A percentile compares a stretch with the other conserved stretches of the same genome.
These are phyloP conservation scores for Chloris gayana DNA, from an alignment of 176 grass and related monocot genomes.

Conservation along the genomic window DNA sequence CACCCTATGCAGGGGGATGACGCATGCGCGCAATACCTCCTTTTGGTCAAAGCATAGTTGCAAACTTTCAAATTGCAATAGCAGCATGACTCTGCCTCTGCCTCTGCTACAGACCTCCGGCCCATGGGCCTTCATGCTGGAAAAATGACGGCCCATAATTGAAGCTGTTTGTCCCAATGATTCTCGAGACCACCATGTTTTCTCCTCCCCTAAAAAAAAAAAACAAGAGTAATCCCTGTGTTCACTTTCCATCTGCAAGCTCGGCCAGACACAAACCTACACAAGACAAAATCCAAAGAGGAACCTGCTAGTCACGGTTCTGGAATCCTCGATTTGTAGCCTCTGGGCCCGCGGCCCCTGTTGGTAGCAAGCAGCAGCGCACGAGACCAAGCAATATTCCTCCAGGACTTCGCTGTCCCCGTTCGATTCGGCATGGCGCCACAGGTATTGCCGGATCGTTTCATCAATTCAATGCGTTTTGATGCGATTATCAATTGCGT, in stretches of 20 bases:
- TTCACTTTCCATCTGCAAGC: background rate
- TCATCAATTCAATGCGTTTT: background rate
- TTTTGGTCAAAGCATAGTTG: no score
- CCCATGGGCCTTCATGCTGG: no score
- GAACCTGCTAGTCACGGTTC: constrained; percentile 1
- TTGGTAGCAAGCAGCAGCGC: background rate
- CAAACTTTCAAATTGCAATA: no score
- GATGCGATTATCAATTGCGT: background rate
- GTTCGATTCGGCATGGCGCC: constrained; percentile 29
- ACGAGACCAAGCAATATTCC: background rate
- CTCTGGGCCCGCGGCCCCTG: background rate
- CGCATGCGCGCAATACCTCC: no score
- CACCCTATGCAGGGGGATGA: no score
- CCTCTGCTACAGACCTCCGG: no score
- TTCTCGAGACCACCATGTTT: background rate
- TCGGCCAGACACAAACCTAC: background rate
- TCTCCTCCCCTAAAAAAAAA: no score
- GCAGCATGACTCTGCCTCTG: no score
- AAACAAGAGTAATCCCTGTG: background rate
- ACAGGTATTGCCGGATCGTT: constrained; percentile 13
- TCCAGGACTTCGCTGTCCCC: background rate
- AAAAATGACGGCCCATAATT: no score
- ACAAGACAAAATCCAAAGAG: constrained; percentile 12
- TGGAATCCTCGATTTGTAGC: constrained; percentile 15
- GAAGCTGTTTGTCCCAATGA: no score